These are phyloP conservation scores for Miamiensis avidus DNA, from an alignment of 169 alveolate species.

Conservation along the genomic window DNA sequence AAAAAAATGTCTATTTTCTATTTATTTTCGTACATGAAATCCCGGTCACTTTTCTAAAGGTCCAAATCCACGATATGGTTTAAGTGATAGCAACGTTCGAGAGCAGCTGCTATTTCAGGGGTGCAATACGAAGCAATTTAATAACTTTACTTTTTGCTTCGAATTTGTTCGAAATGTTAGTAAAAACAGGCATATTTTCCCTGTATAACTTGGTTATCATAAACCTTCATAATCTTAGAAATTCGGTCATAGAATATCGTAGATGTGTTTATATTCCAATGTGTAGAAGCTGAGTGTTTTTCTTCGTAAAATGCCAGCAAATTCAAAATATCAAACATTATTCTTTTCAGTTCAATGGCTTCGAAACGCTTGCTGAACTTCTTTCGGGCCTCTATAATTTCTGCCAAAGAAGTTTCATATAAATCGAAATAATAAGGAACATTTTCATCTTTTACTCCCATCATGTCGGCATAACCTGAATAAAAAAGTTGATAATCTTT, in stretches of 20 bases:
- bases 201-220: neutral
- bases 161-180: neutral
- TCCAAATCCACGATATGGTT: neutral
- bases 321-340: neutral
- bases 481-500: too few relatives aligned
- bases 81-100: too few relatives aligned
- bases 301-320: neutral
- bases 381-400: neutral
- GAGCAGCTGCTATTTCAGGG: neutral
- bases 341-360: neutral
- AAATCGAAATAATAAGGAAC: neutral
- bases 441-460: neutral
- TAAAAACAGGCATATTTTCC: neutral
- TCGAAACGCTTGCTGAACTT: neutral
- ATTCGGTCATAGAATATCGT: neutral
- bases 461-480: neutral
- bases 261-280: neutral
- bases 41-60: neutral
- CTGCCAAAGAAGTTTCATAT: neutral
- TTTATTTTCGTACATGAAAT: too few relatives aligned
- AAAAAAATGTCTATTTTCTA: neutral
- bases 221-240: neutral
- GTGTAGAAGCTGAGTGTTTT: neutral
- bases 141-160: neutral
- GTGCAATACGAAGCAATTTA: neutral